A percentile compares a stretch with the other conserved stretches of the same genome.
Evolutionary conservation across 768 basidiomycete genomes (phyloP).

Genomic region (Lactarius pseudohatsudake): DNA sequence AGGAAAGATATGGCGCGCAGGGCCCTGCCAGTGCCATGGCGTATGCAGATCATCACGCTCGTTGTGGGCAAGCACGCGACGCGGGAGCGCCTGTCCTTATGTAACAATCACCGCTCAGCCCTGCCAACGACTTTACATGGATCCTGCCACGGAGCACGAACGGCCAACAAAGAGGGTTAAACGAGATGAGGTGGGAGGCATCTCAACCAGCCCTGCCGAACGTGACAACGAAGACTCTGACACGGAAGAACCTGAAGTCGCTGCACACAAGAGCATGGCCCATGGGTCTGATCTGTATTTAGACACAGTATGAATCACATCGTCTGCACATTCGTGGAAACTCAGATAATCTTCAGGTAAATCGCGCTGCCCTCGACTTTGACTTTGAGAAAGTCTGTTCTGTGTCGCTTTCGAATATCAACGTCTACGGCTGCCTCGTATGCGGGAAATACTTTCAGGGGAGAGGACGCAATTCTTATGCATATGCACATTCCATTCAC

Average conservation of each 20-base stretch:
- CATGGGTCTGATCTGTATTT: constrained; percentile 85
- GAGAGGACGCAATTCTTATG: constrained; percentile 88
- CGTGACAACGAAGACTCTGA: constrained; percentile 28
- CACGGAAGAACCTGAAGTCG: constrained; percentile 33
- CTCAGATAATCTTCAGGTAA: constrained; percentile 57
- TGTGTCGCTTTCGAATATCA: constrained; percentile 93
- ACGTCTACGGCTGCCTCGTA: constrained; percentile 95
- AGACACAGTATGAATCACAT: constrained; percentile 69
- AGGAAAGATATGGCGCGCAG: constrained; percentile 12
- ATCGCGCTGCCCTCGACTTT: constrained; percentile 88
- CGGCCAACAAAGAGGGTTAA: constrained; percentile 31
- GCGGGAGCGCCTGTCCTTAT: constrained; percentile 14
- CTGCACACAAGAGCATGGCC: constrained; percentile 34
- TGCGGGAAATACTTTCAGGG: constrained; percentile 99
- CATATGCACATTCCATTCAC: constrained; percentile 95
- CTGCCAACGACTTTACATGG: constrained; percentile 10
- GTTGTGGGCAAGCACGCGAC: constrained; percentile 1
- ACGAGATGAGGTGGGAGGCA: not conserved
- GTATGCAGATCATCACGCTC: constrained; percentile 22
- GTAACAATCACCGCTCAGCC: constrained; percentile 9
- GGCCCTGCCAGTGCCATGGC: constrained; percentile 10
- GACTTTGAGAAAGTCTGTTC: constrained; percentile 99
- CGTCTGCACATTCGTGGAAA: constrained; percentile 19
- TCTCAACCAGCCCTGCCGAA: not conserved
- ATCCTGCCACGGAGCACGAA: constrained; percentile 17